phyloP scores from a whole-genome alignment of 1,284 basidiomycete genomes.

The Austropuccinia psidii region DNA sequence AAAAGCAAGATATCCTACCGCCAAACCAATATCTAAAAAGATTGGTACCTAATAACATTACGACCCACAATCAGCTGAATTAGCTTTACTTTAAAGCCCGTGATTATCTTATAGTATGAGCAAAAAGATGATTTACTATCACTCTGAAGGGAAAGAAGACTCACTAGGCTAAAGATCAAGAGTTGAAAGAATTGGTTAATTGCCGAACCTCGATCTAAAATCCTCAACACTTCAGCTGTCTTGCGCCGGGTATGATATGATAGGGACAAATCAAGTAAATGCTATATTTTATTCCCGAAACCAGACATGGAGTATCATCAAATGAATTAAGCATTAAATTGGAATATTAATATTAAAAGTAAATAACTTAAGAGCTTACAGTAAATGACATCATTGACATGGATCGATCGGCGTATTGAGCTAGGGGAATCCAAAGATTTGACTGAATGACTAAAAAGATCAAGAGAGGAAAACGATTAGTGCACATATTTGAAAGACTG shows the following conservation, averaged over 20 bases:
- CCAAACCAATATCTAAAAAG: conserved; percentile 31
- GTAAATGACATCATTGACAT: conserved; percentile 60
- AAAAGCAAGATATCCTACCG: conserved; percentile 33
- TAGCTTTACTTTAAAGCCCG: neutral
- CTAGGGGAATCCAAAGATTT: conserved; percentile 57
- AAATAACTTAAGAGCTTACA: conserved; percentile 55
- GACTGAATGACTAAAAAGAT: conserved; percentile 39
- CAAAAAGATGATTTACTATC: conserved; percentile 41
- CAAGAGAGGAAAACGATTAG: neutral
- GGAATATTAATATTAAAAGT: neutral
- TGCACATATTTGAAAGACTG: neutral
- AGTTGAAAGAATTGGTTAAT: conserved; percentile 47
- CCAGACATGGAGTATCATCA: neutral
- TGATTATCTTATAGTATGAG: neutral
- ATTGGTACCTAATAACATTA: conserved; percentile 12
- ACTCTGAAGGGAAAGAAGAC: conserved; percentile 41
- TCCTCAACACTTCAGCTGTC: conserved; percentile 61
- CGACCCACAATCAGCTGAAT: neutral
- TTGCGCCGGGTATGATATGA: conserved; percentile 71
- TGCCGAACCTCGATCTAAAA: conserved; percentile 58
- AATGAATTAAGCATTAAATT: conserved; percentile 56
- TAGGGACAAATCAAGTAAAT: conserved; percentile 57
- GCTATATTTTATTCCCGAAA: conserved; percentile 39
- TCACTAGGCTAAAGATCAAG: conserved; percentile 25
- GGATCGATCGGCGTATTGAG: conserved; percentile 55